Evolutionary conservation across 2,329 filamentous ascomycete genomes (phyloP), one percentile per base, ranked within the genome.

Genomic region (Fusarium sp.): DNA sequence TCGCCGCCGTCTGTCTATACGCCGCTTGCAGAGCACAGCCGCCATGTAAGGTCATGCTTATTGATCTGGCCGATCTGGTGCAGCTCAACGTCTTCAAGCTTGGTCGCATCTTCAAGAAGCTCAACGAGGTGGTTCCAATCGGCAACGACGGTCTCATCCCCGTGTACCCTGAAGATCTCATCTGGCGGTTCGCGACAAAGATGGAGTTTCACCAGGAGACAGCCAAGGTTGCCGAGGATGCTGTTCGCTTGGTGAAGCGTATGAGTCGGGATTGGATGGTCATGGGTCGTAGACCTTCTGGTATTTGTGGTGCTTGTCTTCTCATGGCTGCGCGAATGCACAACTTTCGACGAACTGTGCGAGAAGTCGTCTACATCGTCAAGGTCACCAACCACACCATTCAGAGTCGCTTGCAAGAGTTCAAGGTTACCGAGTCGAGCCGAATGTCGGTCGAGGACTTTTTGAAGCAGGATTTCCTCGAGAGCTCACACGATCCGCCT

Each of bases 231-330:
- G 95, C 95, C 47, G 91, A 93, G 76, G 95, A 98, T 79, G 96
- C 96, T 8, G 92, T 95, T 65, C 91, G 93, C 64, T 93, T 99
- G 62, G 92, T 98, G 65, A 92, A 93, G 81, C 92, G 96, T 71
- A 98, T 99, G 96, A 95, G 94, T 74, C 89, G 94, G 63, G 96
- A 99, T 84, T 98, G 96, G 95, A 98, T 99, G 90, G 93, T 95
- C 56, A 94, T 95, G 80, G 96, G 96, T 77, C 93, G 96, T 79
- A 92, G 96, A 45, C 96, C 96, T 18, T 96, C 96, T 8, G 96
- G 96, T 75, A 92, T 98, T 64, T 98, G 95, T 81, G 96, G 96
- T 71, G 96, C 96, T 14, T 97, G 95, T 75, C 89, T 99, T 57
- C 93, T 99, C 70, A 92, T 99, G 81, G 96, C 96, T 8, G 96